Percentiles rank a stretch among this genome's conserved stretches.
Conservation (phyloP, 306 rosid species). For the Astragalus membranaceus region DNA sequence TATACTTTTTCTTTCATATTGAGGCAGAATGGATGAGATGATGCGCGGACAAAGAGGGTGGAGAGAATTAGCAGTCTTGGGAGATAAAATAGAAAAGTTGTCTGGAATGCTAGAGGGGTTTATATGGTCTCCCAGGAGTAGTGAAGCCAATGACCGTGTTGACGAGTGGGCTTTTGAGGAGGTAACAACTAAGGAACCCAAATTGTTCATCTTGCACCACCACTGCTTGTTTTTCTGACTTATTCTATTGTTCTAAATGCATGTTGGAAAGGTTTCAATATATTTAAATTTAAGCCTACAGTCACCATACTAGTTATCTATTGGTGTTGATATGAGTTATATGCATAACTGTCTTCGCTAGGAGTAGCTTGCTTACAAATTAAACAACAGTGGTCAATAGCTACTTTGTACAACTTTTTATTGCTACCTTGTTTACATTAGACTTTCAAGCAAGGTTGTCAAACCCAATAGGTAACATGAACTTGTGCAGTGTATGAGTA, state of each 20-base stretch:
- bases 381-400: neutral
- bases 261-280: conserved; percentile 12
- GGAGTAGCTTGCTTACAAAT: neutral
- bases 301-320: neutral
- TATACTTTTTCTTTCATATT: conserved; percentile 12
- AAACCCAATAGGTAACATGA: neutral
- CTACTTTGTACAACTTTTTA: conserved; percentile 11
- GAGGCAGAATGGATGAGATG: conserved; percentile 95
- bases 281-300: neutral
- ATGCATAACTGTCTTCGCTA: neutral
- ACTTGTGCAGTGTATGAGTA: neutral
- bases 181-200: conserved; percentile 41
- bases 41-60: conserved; percentile 95
- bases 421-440: neutral
- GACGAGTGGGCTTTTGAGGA: conserved; percentile 86
- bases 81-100: conserved; percentile 74
- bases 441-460: neutral
- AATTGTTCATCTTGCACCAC: neutral
- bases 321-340: conserved; percentile 6
- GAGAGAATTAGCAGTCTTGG: conserved; percentile 90
- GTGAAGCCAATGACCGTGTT: conserved; percentile 35
- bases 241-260: conserved; percentile 5
- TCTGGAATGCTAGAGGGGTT: conserved; percentile 81
- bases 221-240: neutral
- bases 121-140: conserved; percentile 65